phyloP scores from a whole-genome alignment of 2,329 filamentous ascomycete genomes.

The Zasmidium citrigriseum region DNA sequence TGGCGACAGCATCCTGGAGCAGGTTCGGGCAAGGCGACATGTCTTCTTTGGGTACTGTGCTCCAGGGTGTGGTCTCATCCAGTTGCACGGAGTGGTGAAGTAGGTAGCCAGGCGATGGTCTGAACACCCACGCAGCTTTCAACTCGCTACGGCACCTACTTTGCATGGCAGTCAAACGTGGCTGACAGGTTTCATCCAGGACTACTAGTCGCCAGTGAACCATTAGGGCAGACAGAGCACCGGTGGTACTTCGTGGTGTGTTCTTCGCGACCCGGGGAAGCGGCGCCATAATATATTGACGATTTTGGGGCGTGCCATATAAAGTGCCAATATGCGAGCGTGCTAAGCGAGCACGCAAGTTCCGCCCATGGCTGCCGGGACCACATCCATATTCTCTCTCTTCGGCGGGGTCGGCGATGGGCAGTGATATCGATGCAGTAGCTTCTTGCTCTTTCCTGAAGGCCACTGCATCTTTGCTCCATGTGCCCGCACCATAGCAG shows the following conservation, averaged over 20 bases:
- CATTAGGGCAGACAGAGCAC: background rate
- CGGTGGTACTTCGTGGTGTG: background rate
- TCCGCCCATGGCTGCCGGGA: background rate
- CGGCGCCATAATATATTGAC: background rate
- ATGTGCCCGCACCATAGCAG: no score
- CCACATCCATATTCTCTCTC: no score
- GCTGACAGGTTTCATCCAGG: background rate
- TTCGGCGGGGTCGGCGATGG: no score
- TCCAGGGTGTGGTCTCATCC: background rate
- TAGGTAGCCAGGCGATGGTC: background rate
- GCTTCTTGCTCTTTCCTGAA: no score
- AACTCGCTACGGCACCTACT: background rate
- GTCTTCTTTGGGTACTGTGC: background rate
- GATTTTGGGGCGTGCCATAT: background rate
- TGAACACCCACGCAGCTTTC: background rate
- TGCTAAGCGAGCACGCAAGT: background rate
- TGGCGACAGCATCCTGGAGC: background rate
- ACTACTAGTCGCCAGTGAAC: background rate
- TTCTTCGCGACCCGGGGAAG: background rate
- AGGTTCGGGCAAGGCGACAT: background rate
- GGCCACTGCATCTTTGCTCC: no score
- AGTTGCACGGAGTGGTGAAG: background rate
- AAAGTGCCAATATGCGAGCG: background rate
- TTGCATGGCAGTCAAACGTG: background rate
- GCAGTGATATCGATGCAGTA: no score